Conservation (phyloP, 2,329 filamentous ascomycete genomes). For the Coniella lustricola region DNA sequence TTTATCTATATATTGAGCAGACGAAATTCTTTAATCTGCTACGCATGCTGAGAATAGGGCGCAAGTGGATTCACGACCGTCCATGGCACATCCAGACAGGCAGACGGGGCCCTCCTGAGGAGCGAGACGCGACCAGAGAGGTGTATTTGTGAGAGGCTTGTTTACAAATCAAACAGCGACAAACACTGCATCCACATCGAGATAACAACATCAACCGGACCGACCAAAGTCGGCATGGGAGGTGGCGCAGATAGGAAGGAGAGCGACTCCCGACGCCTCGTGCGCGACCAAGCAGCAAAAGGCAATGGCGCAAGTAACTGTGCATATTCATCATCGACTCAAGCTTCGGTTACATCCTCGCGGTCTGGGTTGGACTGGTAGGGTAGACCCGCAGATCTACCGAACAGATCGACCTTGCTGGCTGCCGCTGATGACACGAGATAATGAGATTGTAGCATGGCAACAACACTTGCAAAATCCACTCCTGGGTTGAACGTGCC, state of each 20-base stretch:
- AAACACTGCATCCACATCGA: neutral
- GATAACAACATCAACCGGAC: conserved; percentile 13
- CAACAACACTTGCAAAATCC: too few relatives aligned
- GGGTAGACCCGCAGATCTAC: neutral
- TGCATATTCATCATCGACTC: conserved; percentile 14
- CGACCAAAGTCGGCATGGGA: conserved; percentile 4
- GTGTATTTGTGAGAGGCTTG: too few relatives aligned
- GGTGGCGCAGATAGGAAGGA: conserved; percentile 5
- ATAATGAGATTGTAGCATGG: too few relatives aligned
- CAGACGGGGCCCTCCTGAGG: too few relatives aligned
- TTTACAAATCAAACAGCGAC: conserved; percentile 3
- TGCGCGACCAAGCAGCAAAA: neutral
- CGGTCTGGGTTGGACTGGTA: neutral
- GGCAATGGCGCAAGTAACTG: conserved; percentile 13
- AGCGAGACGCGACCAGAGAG: too few relatives aligned
- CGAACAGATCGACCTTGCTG: too few relatives aligned
- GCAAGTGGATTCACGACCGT: too few relatives aligned
- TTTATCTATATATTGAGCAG: too few relatives aligned
- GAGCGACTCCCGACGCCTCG: conserved; percentile 10
- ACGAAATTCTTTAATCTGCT: too few relatives aligned
- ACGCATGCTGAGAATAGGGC: too few relatives aligned
- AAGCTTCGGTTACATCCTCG: conserved; percentile 1
- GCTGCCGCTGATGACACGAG: neutral
- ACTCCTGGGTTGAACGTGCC: too few relatives aligned
- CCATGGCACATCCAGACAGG: too few relatives aligned